phyloP scores from a whole-genome alignment of 2,329 filamentous ascomycete genomes.

The Eutypella sp. region DNA sequence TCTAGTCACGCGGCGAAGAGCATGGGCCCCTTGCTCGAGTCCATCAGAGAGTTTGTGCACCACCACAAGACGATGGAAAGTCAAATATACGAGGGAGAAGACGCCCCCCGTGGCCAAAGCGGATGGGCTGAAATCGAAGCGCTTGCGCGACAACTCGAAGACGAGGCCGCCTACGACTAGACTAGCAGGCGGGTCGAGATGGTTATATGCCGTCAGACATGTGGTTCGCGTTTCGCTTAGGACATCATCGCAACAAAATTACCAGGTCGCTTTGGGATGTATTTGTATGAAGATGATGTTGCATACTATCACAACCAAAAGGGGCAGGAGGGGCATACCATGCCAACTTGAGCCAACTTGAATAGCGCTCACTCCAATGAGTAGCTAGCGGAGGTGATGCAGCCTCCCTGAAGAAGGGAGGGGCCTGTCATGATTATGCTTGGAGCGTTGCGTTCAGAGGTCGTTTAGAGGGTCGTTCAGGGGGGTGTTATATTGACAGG shows the following conservation, averaged over 20 bases:
- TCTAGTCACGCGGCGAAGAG: conserved; percentile 38
- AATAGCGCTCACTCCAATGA: too few relatives aligned
- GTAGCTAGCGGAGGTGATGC: too few relatives aligned
- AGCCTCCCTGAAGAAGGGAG: too few relatives aligned
- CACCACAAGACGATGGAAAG: conserved; percentile 47
- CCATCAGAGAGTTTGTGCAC: conserved; percentile 50
- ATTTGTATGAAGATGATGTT: too few relatives aligned
- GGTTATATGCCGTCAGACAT: neutral
- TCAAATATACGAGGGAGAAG: conserved; percentile 25
- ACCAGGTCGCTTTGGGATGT: neutral
- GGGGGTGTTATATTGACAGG: too few relatives aligned
- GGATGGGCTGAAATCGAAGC: conserved; percentile 34
- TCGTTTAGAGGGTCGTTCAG: too few relatives aligned
- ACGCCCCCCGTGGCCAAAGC: conserved; percentile 24
- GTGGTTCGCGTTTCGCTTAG: neutral
- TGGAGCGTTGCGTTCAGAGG: too few relatives aligned
- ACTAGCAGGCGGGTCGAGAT: neutral
- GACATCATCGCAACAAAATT: neutral
- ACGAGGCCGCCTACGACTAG: conserved; percentile 20
- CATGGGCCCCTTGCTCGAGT: conserved; percentile 42
- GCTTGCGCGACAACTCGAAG: conserved; percentile 34
- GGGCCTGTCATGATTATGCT: too few relatives aligned
- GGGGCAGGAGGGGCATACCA: too few relatives aligned
- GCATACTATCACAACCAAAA: too few relatives aligned
- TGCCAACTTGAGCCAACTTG: too few relatives aligned